These are phyloP conservation scores for Thraustotheca clavata DNA, from an alignment of 352 stramenopile species.

Conservation along the genomic window DNA sequence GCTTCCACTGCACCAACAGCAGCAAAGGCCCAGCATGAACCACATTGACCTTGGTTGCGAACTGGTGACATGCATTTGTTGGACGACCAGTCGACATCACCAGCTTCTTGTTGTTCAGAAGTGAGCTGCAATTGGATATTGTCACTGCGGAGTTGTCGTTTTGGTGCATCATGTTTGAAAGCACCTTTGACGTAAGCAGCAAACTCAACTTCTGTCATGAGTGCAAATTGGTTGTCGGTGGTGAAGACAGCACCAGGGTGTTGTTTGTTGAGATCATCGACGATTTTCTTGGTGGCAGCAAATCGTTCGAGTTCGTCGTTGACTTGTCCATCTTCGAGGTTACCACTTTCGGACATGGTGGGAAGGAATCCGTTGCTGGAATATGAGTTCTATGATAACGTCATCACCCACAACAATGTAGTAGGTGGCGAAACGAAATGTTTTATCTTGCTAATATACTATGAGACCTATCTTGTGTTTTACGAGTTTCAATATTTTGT, in stretches of 20 bases:
- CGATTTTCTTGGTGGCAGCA: neutral
- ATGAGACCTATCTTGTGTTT: too few relatives aligned
- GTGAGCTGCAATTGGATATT: neutral
- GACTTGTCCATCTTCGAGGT: too few relatives aligned
- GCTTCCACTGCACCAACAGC: conserved; percentile 94
- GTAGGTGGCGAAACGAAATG: too few relatives aligned
- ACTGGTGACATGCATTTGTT: conserved; percentile 39
- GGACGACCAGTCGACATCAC: conserved; percentile 21
- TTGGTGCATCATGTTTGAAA: too few relatives aligned
- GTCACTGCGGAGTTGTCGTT: too few relatives aligned
- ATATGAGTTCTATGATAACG: too few relatives aligned
- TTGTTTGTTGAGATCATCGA: neutral
- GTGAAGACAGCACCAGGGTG: conserved; percentile 2
- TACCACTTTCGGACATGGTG: too few relatives aligned
- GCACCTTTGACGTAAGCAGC: neutral
- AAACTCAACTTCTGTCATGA: conserved; percentile 10
- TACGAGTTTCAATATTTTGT: too few relatives aligned
- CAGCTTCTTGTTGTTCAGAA: neutral
- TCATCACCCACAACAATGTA: too few relatives aligned
- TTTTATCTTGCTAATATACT: too few relatives aligned
- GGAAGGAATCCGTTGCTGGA: too few relatives aligned
- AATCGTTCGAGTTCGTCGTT: neutral
- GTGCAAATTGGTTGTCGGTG: conserved; percentile 10
- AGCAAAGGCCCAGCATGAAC: conserved; percentile 96
- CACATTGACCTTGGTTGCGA: conserved; percentile 91